Evolutionary conservation across 192 early-diverging fungal genomes (phyloP).

Genomic region (Spizellomyces sp.): DNA sequence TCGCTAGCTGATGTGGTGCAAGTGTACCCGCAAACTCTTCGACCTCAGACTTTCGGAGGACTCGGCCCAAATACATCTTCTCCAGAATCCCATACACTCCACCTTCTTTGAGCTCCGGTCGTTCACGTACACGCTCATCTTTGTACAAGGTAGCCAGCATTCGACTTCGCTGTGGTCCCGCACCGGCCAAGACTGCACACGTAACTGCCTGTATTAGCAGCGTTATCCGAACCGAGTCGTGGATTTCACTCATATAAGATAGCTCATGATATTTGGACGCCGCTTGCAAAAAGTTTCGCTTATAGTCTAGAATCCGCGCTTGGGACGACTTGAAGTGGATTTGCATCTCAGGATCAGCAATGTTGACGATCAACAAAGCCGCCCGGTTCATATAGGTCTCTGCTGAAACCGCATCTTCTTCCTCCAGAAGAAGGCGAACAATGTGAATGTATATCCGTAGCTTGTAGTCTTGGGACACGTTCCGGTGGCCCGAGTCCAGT

Average conservation of each 20-base stretch:
- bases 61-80: conserved; percentile 93
- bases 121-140: conserved; percentile 85
- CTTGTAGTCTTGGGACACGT: conserved; percentile 64
- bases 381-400: conserved; percentile 86
- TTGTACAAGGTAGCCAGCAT: conserved; percentile 88
- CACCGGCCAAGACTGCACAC: conserved; percentile 87
- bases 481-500: conserved; percentile 84
- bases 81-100: conserved; percentile 71
- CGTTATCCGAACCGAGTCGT: conserved; percentile 59
- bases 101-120: conserved; percentile 48
- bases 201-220: conserved; percentile 70
- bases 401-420: conserved; percentile 79
- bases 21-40: conserved; percentile 75
- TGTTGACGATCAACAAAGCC: conserved; percentile 59
- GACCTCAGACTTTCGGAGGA: conserved; percentile 77
- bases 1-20: conserved; percentile 76
- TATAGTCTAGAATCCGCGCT: conserved; percentile 82
- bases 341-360: conserved; percentile 47
- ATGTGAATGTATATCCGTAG: conserved; percentile 83
- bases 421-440: conserved; percentile 81
- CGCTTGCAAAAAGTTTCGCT: conserved; percentile 84
- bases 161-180: conserved; percentile 86
- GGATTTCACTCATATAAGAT: conserved; percentile 68
- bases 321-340: conserved; percentile 80
- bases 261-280: conserved; percentile 83